phyloP scores from a whole-genome alignment of 1,284 basidiomycete species.

The Peniophora sp. region DNA sequence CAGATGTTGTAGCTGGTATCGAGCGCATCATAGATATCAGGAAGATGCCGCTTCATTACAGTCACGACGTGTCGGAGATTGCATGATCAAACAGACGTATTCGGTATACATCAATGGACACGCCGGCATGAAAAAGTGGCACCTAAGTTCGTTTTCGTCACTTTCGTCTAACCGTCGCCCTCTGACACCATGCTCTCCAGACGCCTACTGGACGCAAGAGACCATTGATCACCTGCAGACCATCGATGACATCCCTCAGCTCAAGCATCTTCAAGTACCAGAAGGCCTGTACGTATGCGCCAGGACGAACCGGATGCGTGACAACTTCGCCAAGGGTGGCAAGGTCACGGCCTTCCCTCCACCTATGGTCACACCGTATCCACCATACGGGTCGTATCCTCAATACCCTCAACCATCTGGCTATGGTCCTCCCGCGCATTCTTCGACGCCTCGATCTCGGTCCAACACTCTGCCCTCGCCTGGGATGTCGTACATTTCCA shows the following conservation, averaged over 20 bases:
- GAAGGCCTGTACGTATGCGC: slow-evolving; percentile 56
- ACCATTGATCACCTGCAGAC: slow-evolving; percentile 46
- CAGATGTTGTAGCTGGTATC: too few relatives aligned
- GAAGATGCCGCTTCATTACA: slow-evolving; percentile 11
- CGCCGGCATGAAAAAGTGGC: slow-evolving; percentile 29
- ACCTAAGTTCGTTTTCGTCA: slow-evolving; percentile 26
- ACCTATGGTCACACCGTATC: neutral
- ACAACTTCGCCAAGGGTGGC: slow-evolving; percentile 8
- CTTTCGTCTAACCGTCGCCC: slow-evolving; percentile 1
- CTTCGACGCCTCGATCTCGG: neutral
- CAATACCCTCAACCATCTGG: too few relatives aligned
- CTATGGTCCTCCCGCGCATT: neutral
- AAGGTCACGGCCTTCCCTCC: neutral
- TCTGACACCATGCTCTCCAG: slow-evolving; percentile 14
- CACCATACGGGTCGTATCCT: neutral
- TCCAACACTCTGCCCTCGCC: neutral
- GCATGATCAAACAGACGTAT: slow-evolving; percentile 35
- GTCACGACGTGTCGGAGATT: slow-evolving; percentile 11
- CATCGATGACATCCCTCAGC: slow-evolving; percentile 48
- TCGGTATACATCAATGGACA: slow-evolving; percentile 30
- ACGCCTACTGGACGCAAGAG: slow-evolving; percentile 33
- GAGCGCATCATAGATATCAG: slow-evolving; percentile 13
- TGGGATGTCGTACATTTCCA: neutral
- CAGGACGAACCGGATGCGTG: slow-evolving; percentile 40
- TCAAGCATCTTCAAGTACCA: slow-evolving; percentile 48